Base-by-base conservation (phyloP, 2,329 filamentous ascomycete genomes). In the Pyrenochaeta sp. region DNA sequence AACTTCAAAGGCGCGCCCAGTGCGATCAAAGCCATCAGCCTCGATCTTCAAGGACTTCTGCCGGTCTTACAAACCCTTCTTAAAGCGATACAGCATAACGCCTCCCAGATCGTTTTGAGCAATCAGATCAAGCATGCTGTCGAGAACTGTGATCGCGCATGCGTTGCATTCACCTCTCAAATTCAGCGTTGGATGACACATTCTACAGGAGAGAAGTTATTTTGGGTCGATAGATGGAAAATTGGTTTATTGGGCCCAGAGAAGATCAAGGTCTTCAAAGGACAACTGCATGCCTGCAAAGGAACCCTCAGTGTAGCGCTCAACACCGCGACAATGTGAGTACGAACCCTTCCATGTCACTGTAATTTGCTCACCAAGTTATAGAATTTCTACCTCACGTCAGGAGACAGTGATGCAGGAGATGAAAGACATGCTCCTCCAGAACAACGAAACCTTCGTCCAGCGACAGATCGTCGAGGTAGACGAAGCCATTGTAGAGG, bases 351-450 rank as follows among this genome's bases (percentile, higher is more conserved):
- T 7, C 13, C 17, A 27, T 7, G 14, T 27, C 31, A 35, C 6
- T n/a, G 6, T 21, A 21, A 35, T 17, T 29, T 17, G 22, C 37
- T 47, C 23, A 41, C n/a, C 18, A 35, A 29, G 17, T 15, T 10
- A 19, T 14, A 47, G 44, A 13, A 7, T 47, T 21, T 41, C 44
- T 11, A 41, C 30, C 3, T 36, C 44, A 19, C 44, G 38, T 23
- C 44, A 47, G 37, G 37, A 47, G 30, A 37, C 13, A 15, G 15
- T 47, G 17, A 47, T 47, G 38, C 20, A 47, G 27, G 44, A 47
- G 19, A 35, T 47, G 30, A 47, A 40, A 26, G 44, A 47, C 15
- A 37, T 44, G 38, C 41, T 47, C 37, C 37, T 47, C n/a, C 29
- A 41, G 17, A 29, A 47, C 4, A 35, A 47, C 19, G 37, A 47